phyloP scores from a whole-genome alignment of 768 basidiomycete genomes.

The Lactifluus volemus region DNA sequence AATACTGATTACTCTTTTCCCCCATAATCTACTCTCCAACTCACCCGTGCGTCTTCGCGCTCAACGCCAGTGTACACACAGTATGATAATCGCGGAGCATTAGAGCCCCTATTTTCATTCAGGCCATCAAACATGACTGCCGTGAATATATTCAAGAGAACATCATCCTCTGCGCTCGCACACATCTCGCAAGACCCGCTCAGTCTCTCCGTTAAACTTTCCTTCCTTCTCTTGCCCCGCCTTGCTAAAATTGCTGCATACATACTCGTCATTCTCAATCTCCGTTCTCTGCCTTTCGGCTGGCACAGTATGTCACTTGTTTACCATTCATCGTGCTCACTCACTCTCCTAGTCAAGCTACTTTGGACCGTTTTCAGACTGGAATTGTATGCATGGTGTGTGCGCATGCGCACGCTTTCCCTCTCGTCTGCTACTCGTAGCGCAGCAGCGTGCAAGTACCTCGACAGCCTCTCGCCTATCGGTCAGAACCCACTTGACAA shows the following conservation, averaged over 20 bases:
- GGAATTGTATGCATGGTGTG: neutral
- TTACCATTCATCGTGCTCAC: no score
- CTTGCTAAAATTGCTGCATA: conserved; percentile 5
- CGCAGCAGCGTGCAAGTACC: neutral
- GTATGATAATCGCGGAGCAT: no score
- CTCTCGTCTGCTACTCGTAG: conserved; percentile 1
- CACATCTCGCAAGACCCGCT: neutral
- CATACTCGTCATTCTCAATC: neutral
- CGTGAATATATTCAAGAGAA: neutral
- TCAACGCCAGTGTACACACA: no score
- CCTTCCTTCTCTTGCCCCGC: conserved; percentile 1
- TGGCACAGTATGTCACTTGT: conserved; percentile 16
- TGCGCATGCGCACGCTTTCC: conserved; percentile 3
- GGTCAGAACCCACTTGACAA: conserved; percentile 22
- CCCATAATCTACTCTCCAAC: no score
- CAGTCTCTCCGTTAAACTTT: neutral
- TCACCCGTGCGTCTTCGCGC: no score
- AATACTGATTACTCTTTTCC: no score
- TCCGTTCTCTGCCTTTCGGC: conserved; percentile 14
- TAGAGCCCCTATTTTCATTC: no score
- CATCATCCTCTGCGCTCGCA: neutral
- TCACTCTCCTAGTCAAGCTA: neutral
- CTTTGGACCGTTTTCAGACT: conserved; percentile 7
- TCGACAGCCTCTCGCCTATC: conserved; percentile 18
- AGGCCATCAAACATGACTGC: neutral